Conservation (phyloP, 208 protist genomes). For the Borovskyia barvae region DNA sequence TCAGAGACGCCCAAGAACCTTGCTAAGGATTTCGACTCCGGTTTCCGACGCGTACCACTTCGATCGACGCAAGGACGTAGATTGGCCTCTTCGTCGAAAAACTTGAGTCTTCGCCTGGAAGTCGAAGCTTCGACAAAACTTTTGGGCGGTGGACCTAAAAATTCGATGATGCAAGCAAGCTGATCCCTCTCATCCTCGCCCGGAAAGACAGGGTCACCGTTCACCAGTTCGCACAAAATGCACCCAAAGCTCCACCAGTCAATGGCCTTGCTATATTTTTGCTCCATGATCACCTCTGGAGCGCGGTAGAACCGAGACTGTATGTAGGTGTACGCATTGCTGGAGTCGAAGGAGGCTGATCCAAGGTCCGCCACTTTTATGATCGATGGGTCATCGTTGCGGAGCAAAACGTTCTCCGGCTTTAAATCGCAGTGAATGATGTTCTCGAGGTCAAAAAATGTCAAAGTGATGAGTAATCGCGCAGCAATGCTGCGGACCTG, state of each 20-base stretch:
- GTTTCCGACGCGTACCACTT: constrained; percentile 32
- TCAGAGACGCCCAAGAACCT: constrained; percentile 52
- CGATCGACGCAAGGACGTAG: constrained; percentile 44
- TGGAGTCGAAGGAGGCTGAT: constrained; percentile 93
- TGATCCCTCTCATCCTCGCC: constrained; percentile 88
- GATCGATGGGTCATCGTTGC: constrained; percentile 50
- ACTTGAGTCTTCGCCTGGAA: constrained; percentile 34
- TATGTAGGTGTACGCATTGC: constrained; percentile 91
- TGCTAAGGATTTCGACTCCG: constrained; percentile 48
- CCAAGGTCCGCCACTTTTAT: constrained; percentile 98
- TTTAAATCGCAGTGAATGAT: constrained; percentile 97
- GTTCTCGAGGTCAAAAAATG: constrained; percentile 73
- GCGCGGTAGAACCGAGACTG: constrained; percentile 92
- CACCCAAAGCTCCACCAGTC: constrained; percentile 95
- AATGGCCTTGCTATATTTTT: constrained; percentile 71
- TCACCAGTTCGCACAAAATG: constrained; percentile 92
- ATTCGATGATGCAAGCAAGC: constrained; percentile 84
- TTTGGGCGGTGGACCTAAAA: constrained; percentile 74
- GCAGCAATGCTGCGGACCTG: constrained; percentile 65
- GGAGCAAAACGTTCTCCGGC: constrained; percentile 95
- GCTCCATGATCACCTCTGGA: constrained; percentile 86
- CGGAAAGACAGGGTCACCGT: constrained; percentile 90
- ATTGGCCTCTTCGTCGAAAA: constrained; percentile 42
- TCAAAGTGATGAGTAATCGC: constrained; percentile 67
- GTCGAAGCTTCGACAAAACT: constrained; percentile 36